Percentiles rank a stretch among this genome's conserved stretches.
Evolutionary conservation across 2,329 filamentous ascomycete genomes (phyloP).

Genomic region (Trichoderma endophyticum): DNA sequence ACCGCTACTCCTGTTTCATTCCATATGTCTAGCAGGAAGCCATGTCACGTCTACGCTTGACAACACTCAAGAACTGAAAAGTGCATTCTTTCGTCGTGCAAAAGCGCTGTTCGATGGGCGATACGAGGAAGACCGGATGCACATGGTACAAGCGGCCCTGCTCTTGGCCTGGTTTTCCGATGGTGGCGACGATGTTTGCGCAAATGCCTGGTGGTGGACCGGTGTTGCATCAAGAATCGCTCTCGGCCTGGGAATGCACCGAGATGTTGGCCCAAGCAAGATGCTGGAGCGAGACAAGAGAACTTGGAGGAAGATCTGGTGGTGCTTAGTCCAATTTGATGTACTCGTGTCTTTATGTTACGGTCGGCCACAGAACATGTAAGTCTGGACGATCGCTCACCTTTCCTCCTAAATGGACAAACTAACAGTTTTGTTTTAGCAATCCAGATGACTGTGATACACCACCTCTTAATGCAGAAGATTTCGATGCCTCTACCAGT

Average conservation of each 20-base stretch:
- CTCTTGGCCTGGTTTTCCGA: conserved; percentile 51
- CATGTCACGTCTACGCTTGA: not conserved
- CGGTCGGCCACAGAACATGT: conserved; percentile 13
- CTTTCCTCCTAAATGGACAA: not conserved
- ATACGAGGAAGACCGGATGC: conserved; percentile 47
- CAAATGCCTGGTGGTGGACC: not conserved
- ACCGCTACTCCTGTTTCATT: not conserved
- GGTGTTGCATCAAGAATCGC: not conserved
- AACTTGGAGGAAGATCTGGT: conserved; percentile 18
- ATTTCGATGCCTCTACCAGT: not conserved
- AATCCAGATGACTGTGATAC: not conserved
- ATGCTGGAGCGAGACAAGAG: conserved; percentile 11
- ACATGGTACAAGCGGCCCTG: conserved; percentile 47
- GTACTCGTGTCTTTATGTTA: conserved; percentile 13
- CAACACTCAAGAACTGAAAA: not conserved
- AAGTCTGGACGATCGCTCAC: not conserved
- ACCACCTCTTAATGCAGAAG: not conserved
- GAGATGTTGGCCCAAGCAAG: conserved; percentile 22
- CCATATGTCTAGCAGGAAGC: not conserved
- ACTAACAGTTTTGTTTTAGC: not conserved
- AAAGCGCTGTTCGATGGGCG: conserved; percentile 50
- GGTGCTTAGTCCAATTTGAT: conserved; percentile 21
- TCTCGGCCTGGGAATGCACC: conserved; percentile 42
- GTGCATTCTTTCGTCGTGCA: not conserved
- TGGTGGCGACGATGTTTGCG: conserved; percentile 45